phyloP scores from a whole-genome alignment of 2,329 filamentous ascomycete species.

The Sarocladium strictum region DNA sequence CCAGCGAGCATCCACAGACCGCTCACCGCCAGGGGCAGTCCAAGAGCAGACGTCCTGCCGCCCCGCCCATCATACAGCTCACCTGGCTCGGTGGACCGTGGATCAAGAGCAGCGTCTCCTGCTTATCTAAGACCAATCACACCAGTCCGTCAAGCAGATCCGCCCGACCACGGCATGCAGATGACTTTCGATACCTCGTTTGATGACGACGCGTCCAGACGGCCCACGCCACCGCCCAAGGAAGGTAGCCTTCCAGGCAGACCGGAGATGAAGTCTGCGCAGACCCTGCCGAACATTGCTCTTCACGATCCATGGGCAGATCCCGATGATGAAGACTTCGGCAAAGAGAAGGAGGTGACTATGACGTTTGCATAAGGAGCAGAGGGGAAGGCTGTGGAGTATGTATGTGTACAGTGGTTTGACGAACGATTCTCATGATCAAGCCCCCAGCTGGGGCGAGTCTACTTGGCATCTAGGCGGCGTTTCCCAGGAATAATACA shows the following conservation, averaged over 20 bases:
- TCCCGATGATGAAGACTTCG: constrained; percentile 62
- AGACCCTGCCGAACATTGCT: constrained; percentile 44
- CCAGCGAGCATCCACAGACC: constrained; percentile 8
- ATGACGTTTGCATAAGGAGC: constrained; percentile 75
- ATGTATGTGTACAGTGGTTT: constrained; percentile 5
- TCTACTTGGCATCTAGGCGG: not conserved
- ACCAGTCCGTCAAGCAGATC: not conserved
- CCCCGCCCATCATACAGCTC: constrained; percentile 6
- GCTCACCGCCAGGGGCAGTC: constrained; percentile 9
- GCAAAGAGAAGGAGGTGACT: constrained; percentile 66
- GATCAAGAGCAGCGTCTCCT: not conserved
- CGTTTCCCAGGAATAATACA: not conserved
- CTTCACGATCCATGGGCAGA: constrained; percentile 65
- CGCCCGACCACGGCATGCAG: constrained; percentile 45
- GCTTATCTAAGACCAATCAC: not conserved
- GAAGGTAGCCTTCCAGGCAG: constrained; percentile 23
- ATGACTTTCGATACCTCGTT: constrained; percentile 70
- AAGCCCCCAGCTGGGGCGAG: not conserved
- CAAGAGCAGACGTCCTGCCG: constrained; percentile 6
- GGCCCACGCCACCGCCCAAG: constrained; percentile 21
- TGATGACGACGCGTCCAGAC: constrained; percentile 24
- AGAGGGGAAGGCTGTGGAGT: not conserved
- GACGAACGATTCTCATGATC: not conserved
- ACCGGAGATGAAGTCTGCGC: constrained; percentile 29
- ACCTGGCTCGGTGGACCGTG: not conserved